Evolutionary conservation across 257 asterid species (phyloP).

Genomic region (Gynochthodes officinalis): DNA sequence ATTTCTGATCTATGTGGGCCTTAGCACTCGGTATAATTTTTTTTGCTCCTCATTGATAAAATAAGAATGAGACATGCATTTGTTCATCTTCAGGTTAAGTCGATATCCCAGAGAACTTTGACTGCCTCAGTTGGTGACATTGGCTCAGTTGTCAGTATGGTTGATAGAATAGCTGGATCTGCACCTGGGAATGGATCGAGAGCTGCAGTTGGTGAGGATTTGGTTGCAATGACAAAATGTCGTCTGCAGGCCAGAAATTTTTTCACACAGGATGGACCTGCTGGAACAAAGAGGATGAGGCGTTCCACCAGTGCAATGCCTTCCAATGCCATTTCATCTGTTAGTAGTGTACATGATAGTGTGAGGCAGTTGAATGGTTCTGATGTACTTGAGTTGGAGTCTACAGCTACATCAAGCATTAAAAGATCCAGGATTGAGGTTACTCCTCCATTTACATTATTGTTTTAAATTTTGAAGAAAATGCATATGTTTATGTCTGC

Average conservation of each 20-base stretch:
- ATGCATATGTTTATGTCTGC: background rate
- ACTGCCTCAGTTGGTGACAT: conserved; percentile 77
- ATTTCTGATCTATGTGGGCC: background rate
- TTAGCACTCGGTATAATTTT: background rate
- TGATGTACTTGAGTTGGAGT: conserved; percentile 79
- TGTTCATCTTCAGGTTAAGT: conserved; percentile 55
- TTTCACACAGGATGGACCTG: conserved; percentile 75
- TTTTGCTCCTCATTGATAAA: background rate
- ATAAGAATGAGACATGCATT: background rate
- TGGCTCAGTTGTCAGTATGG: conserved; percentile 89
- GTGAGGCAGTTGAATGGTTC: conserved; percentile 52
- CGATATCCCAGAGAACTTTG: conserved; percentile 61
- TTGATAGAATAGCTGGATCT: conserved; percentile 94
- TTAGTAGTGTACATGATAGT: conserved; percentile 67
- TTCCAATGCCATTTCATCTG: conserved; percentile 74
- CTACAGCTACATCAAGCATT: conserved; percentile 71
- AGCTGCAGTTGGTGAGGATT: conserved; percentile 96
- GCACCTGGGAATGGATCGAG: conserved; percentile 99
- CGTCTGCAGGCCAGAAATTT: conserved; percentile 83
- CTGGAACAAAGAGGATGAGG: conserved; percentile 81
- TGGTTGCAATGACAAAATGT: conserved; percentile 95
- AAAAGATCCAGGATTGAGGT: conserved; percentile 72
- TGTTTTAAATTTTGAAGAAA: background rate
- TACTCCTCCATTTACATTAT: conserved; percentile 15
- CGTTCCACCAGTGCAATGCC: conserved; percentile 65